These are phyloP conservation scores for Leishmania guyanensis DNA, from an alignment of 208 protist species.

Conservation along the genomic window DNA sequence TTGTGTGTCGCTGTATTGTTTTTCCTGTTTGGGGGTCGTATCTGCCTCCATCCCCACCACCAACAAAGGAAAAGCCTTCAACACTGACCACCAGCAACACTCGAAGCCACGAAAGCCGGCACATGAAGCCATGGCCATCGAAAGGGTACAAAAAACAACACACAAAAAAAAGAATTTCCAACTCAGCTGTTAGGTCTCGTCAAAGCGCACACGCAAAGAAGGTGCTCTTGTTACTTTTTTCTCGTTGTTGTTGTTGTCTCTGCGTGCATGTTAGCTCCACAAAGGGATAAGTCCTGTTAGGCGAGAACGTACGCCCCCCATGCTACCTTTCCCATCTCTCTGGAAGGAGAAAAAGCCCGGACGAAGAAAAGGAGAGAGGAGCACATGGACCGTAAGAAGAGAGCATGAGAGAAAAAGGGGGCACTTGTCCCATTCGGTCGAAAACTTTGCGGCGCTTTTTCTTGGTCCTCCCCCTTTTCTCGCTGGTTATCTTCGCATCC, in stretches of 20 bases:
- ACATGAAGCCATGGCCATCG: background rate
- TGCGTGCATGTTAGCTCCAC: background rate
- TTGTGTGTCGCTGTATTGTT: background rate
- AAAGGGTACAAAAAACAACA: no score
- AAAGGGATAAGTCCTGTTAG: no score
- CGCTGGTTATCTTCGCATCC: conserved; percentile 4
- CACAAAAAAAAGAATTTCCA: no score
- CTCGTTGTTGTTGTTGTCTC: background rate
- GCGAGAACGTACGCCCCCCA: background rate
- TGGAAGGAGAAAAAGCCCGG: background rate
- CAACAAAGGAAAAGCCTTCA: background rate
- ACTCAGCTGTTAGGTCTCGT: no score
- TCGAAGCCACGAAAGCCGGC: background rate
- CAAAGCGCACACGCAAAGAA: no score
- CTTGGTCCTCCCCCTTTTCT: conserved; percentile 4
- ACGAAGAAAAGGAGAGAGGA: background rate
- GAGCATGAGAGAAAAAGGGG: background rate
- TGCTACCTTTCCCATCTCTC: background rate
- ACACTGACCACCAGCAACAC: background rate
- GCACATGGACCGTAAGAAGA: background rate
- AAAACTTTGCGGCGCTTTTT: conserved; percentile 8
- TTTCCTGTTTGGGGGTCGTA: background rate
- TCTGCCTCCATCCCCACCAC: background rate
- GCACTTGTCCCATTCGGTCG: no score
- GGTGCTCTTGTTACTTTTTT: background rate